Base-by-base conservation (phyloP, 768 basidiomycete species). In the Pseudohyphozyma bogoriensis region DNA sequence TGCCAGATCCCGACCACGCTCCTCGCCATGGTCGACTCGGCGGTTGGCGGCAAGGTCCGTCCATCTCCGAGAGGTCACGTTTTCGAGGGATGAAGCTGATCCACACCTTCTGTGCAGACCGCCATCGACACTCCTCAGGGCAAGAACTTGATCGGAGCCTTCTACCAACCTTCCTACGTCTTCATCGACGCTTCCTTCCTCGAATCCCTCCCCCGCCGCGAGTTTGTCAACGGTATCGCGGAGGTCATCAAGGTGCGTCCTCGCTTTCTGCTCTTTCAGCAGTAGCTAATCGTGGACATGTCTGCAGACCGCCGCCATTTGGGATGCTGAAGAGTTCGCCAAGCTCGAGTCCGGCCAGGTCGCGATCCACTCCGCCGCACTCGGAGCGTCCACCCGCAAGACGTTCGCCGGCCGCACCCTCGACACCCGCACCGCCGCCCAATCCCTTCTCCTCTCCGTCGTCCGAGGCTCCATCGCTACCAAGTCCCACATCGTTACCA, bases 191-290 rank as follows among this genome's bases (percentile, higher is more conserved):
- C 88, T 29, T 86, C 92, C 2, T 93, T 95, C 79, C 81, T 99
- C 58, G 89, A 91, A 70, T 91, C 89, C 2, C 83, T 99, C 3
- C 92, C 92, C 0, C 74, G 83, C 35, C 80, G 93, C 56, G 95
- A 97, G 73, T 89, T 97, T 63, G 87, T 89, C n/a, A 97, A 97
- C 70, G 93, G 95, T 39, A 93, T 99, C 86, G 93, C 95, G 1
- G 93, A 99, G 73, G 86, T 96, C 4, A 84, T 97, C 72, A 99
- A 99, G 82, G 91, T 89, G 58, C 61, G 78, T 73, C 13, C 35
- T 15, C 53, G 5, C 11, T 2, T n/a, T 26, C 33, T 22, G 22
- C 8, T 6, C 50, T 36, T n/a, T n/a, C 42, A 20, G 42, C 22
- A n/a, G 22, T 44, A 44, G 20, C 42, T 44, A 24, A 44, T 44